Conservation (phyloP, 108 stramenopile genomes). For the Cyclostephanos invisitatus region DNA sequence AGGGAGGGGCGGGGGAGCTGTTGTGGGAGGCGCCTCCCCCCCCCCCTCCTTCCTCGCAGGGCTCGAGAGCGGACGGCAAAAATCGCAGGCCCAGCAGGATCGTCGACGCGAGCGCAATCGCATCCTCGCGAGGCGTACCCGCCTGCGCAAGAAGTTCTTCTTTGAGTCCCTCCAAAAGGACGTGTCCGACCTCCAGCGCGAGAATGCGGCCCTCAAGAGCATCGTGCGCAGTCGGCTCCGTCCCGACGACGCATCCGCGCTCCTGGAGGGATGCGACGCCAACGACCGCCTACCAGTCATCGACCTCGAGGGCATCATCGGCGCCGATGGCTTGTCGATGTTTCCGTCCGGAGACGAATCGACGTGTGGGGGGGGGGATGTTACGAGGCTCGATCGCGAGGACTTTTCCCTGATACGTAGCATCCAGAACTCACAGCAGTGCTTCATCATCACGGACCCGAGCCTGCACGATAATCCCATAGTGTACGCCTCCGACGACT, state of each 20-base stretch:
- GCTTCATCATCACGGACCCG: slow-evolving; percentile 96
- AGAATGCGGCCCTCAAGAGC: slow-evolving; percentile 79
- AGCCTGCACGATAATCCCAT: slow-evolving; percentile 95
- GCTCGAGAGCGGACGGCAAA: slow-evolving; percentile 52
- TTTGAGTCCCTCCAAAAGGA: slow-evolving; percentile 94
- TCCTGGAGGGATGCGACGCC: slow-evolving; percentile 71
- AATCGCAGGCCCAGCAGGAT: slow-evolving; percentile 88
- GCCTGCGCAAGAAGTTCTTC: slow-evolving; percentile 97
- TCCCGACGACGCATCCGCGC: slow-evolving; percentile 43
- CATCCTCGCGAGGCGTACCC: slow-evolving; percentile 92
- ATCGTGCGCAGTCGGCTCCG: slow-evolving; percentile 65
- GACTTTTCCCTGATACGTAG: slow-evolving; percentile 90
- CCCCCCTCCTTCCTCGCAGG: slow-evolving; percentile 17
- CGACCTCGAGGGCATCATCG: slow-evolving; percentile 40
- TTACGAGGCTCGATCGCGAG: slow-evolving; percentile 64
- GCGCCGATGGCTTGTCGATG: slow-evolving; percentile 21
- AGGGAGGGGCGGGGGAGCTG: slow-evolving; percentile 17
- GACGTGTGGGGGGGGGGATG: slow-evolving; percentile 5
- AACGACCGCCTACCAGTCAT: slow-evolving; percentile 64
- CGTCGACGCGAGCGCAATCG: slow-evolving; percentile 94
- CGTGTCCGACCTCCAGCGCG: slow-evolving; percentile 78
- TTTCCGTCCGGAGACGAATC: slow-evolving; percentile 16
- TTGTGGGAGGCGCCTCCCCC: no score
- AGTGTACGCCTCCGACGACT: slow-evolving; percentile 86
- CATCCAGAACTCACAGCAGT: slow-evolving; percentile 91